Evolutionary conservation across 2,329 filamentous ascomycete genomes (phyloP).

Genomic region (Pseudocercospora cruenta): DNA sequence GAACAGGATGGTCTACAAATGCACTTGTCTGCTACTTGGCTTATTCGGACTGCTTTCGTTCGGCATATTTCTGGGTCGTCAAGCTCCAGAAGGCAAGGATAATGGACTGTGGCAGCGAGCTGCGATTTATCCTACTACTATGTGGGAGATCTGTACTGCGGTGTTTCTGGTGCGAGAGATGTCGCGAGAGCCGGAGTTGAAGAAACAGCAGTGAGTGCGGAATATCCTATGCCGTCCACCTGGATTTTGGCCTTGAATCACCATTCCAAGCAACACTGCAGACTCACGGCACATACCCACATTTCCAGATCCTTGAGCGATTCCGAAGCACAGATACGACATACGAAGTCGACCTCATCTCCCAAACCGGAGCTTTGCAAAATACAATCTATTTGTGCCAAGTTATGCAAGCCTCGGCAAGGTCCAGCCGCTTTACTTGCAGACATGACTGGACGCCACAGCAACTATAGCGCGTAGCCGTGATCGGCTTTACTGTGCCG

Average conservation of each 20-base stretch:
- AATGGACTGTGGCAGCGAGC: constrained; percentile 16
- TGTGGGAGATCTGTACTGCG: constrained; percentile 18
- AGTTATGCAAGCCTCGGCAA: constrained; percentile 15
- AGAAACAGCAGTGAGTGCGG: neutral
- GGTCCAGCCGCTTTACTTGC: neutral
- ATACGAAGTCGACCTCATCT: neutral
- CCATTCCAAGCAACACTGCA: too few species aligned
- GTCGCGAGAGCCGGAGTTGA: constrained; percentile 3
- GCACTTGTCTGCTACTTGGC: constrained; percentile 14
- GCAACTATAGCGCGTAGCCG: neutral
- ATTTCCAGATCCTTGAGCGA: neutral
- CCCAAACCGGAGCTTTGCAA: neutral
- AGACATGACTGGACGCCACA: constrained; percentile 18
- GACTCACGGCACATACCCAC: too few species aligned
- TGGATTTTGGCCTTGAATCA: too few species aligned
- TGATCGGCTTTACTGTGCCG: constrained; percentile 2
- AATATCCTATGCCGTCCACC: neutral
- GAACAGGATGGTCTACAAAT: constrained; percentile 9
- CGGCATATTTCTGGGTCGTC: constrained; percentile 1
- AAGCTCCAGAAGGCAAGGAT: neutral
- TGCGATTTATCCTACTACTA: constrained; percentile 17
- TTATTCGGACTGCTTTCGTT: constrained; percentile 6
- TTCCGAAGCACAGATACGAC: neutral
- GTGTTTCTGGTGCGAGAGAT: constrained; percentile 8
- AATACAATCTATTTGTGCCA: neutral